Percentiles rank a stretch among this genome's conserved stretches.
These are phyloP conservation scores for Sphagnum magellanicum DNA, from an alignment of 228 moss, liverwort and hornwort species.

Conservation along the genomic window DNA sequence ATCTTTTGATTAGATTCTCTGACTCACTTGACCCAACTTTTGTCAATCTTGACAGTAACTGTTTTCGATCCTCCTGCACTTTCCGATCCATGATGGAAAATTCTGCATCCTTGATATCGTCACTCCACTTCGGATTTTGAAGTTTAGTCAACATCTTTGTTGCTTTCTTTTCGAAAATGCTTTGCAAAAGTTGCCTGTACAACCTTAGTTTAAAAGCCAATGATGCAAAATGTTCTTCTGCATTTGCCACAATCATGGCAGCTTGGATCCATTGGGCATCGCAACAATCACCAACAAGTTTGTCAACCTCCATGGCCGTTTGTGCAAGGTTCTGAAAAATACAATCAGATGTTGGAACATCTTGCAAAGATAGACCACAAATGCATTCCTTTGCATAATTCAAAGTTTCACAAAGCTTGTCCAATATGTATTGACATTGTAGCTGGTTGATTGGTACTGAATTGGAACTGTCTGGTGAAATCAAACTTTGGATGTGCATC, in stretches of 20 bases:
- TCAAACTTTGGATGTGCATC: not conserved
- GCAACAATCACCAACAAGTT: constrained; percentile 1
- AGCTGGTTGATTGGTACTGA: not conserved
- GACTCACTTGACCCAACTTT: not conserved
- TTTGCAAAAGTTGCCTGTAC: not conserved
- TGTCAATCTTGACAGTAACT: no score
- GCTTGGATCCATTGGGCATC: not conserved
- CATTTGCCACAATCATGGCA: not conserved
- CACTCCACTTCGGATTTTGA: not conserved
- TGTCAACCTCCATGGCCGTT: not conserved
- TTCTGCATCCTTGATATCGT: not conserved
- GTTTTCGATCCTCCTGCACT: no score
- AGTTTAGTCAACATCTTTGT: not conserved
- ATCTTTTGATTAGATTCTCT: not conserved
- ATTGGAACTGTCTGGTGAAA: not conserved
- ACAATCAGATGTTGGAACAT: not conserved
- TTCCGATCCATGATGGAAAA: no score
- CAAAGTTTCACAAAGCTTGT: not conserved
- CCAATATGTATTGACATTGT: not conserved
- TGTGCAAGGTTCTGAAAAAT: not conserved
- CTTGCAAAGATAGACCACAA: not conserved
- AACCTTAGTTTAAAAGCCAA: not conserved
- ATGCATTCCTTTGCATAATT: not conserved
- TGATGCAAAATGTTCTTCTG: not conserved
- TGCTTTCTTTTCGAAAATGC: not conserved